phyloP scores from a whole-genome alignment of 768 basidiomycete genomes.

The Mycena olivaceomarginata region DNA sequence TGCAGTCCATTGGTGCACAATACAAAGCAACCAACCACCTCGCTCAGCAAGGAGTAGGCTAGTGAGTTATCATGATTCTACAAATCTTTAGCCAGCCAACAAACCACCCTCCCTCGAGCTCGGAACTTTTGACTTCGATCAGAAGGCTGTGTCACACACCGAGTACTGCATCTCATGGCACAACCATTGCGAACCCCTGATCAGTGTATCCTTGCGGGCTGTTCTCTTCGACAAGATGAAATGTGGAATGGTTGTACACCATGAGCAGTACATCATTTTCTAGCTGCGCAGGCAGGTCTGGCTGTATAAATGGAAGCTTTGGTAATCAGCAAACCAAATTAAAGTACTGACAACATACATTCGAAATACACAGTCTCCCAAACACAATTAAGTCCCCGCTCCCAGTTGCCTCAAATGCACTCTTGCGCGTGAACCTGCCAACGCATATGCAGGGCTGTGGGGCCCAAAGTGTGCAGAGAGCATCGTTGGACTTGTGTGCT shows the following conservation, averaged over 20 bases:
- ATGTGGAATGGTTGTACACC: conserved; percentile 44
- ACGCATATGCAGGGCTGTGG: conserved; percentile 51
- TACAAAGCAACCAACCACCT: too few relatives aligned
- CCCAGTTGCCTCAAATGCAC: conserved; percentile 51
- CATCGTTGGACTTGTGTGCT: conserved; percentile 42
- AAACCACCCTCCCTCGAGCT: too few relatives aligned
- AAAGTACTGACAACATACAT: conserved; percentile 39
- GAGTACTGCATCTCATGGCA: neutral
- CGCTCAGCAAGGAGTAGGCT: too few relatives aligned
- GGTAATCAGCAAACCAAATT: neutral
- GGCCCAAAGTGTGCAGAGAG: conserved; percentile 47
- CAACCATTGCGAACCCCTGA: conserved; percentile 48
- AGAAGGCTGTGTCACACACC: too few relatives aligned
- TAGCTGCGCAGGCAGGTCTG: conserved; percentile 56
- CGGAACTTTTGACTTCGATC: too few relatives aligned
- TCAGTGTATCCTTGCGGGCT: conserved; percentile 54
- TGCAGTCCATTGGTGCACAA: too few relatives aligned
- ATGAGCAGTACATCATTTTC: conserved; percentile 46
- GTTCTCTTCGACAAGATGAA: conserved; percentile 49
- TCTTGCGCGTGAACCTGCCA: conserved; percentile 54
- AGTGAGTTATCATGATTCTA: too few relatives aligned
- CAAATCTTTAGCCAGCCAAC: too few relatives aligned
- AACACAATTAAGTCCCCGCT: conserved; percentile 33
- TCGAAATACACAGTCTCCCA: conserved; percentile 39
- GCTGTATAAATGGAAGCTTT: conserved; percentile 40